Conservation (phyloP, 2,329 filamentous ascomycete genomes). For the Colletotrichum magnum region DNA sequence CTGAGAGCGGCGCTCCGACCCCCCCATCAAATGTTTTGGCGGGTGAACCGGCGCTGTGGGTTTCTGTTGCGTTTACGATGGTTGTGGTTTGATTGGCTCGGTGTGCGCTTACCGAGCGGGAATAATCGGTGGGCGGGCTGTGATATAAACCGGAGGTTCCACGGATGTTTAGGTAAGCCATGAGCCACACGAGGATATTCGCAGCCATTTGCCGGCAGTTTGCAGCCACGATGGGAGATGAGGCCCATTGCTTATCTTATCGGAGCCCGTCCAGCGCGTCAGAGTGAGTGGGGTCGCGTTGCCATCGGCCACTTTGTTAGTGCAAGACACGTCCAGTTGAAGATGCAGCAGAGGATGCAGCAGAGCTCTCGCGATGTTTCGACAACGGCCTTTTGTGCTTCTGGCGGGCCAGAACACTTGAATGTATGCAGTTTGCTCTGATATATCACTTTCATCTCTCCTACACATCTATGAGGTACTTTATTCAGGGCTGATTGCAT, state of each 20-base stretch:
- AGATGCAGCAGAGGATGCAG: no score
- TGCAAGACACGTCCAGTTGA: background rate
- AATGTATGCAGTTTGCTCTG: background rate
- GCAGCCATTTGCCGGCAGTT: background rate
- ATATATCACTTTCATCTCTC: no score
- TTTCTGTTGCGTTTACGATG: background rate
- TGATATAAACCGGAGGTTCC: background rate
- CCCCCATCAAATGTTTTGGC: background rate
- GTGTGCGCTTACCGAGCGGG: conserved; percentile 6
- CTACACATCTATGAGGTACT: no score
- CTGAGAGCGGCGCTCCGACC: background rate
- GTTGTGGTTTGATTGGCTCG: background rate
- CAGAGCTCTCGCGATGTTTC: background rate
- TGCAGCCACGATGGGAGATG: conserved; percentile 11
- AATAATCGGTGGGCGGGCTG: background rate
- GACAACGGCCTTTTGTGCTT: background rate
- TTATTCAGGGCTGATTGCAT: no score
- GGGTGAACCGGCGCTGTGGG: background rate
- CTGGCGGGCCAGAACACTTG: background rate
- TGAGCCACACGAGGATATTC: background rate
- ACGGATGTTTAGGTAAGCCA: no score
- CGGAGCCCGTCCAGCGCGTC: background rate
- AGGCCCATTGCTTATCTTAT: conserved; percentile 17
- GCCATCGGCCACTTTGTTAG: conserved; percentile 35
- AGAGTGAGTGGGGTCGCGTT: conserved; percentile 17